Percentiles rank a stretch among this genome's conserved stretches.
These are phyloP conservation scores for Leptographium lundbergii DNA, from an alignment of 2,329 filamentous ascomycete species.

Conservation along the genomic window DNA sequence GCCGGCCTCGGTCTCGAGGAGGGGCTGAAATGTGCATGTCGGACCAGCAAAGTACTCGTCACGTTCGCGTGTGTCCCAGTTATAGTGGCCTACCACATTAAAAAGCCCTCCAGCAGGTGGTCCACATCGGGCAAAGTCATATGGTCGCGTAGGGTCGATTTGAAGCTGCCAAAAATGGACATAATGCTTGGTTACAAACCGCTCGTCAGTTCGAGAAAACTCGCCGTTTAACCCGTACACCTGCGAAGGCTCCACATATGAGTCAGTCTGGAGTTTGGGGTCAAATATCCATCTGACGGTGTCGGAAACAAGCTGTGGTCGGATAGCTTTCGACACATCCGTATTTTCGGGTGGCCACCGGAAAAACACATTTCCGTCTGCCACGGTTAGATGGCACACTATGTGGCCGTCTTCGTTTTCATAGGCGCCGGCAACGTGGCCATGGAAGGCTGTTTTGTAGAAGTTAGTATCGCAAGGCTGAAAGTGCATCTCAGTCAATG, in stretches of 20 bases:
- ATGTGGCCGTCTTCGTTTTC: constrained; percentile 32
- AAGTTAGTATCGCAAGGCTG: neutral
- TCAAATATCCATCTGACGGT: constrained; percentile 29
- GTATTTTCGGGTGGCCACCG: constrained; percentile 27
- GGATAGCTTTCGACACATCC: constrained; percentile 12
- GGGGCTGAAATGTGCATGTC: no score
- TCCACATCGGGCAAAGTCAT: constrained; percentile 31
- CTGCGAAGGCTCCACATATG: constrained; percentile 22
- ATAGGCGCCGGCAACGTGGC: constrained; percentile 34
- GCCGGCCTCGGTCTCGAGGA: no score
- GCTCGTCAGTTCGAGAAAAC: constrained; percentile 36
- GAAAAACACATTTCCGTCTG: constrained; percentile 32
- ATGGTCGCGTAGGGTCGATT: constrained; percentile 23
- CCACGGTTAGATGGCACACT: constrained; percentile 29
- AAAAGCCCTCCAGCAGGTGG: constrained; percentile 29
- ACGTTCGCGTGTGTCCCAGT: constrained; percentile 24
- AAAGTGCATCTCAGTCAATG: neutral
- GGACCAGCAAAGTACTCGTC: constrained; percentile 31
- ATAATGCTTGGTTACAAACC: constrained; percentile 30
- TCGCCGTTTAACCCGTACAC: constrained; percentile 32
- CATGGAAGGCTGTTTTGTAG: constrained; percentile 25
- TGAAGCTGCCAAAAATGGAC: constrained; percentile 32
- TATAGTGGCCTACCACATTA: constrained; percentile 32
- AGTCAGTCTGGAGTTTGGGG: constrained; percentile 21
- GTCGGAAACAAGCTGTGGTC: constrained; percentile 24